Evolutionary conservation across 306 rosid genomes (phyloP).

Genomic region (Begonia masoniana): DNA sequence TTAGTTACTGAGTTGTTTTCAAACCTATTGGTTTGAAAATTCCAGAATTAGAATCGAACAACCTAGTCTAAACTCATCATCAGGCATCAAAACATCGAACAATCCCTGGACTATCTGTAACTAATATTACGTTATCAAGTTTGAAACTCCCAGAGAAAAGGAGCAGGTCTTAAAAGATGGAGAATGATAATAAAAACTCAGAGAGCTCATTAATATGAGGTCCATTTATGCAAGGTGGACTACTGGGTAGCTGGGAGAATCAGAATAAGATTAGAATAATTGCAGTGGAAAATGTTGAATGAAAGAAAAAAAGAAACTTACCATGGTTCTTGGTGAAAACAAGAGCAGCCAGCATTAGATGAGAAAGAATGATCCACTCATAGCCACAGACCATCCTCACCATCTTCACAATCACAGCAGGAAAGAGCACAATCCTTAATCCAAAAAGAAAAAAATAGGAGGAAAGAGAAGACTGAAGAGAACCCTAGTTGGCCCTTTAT

Average conservation of each 20-base stretch:
- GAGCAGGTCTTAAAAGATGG: background rate
- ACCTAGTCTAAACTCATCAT: background rate
- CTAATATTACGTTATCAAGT: no score
- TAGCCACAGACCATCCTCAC: conserved; percentile 27
- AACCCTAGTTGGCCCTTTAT: conserved; percentile 11
- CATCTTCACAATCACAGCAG: conserved; percentile 17
- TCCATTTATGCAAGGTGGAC: no score
- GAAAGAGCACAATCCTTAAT: background rate
- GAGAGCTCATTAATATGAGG: background rate
- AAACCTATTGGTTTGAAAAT: background rate
- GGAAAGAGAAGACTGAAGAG: conserved; percentile 9
- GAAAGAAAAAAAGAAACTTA: conserved; percentile 9
- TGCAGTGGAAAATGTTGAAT: no score
- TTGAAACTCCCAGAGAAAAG: background rate
- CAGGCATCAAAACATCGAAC: background rate
- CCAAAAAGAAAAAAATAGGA: conserved; percentile 2
- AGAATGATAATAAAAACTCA: background rate
- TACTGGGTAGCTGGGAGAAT: no score
- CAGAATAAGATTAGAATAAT: no score
- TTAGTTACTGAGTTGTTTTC: no score
- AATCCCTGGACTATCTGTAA: background rate
- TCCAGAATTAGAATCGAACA: no score
- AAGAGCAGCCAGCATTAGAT: conserved; percentile 32
- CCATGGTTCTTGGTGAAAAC: conserved; percentile 72
- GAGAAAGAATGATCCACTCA: conserved; percentile 19